Evolutionary conservation across 352 stramenopile species (phyloP), one percentile per base, ranked within the genome.

Genomic region (Stramenopiles sp.): DNA sequence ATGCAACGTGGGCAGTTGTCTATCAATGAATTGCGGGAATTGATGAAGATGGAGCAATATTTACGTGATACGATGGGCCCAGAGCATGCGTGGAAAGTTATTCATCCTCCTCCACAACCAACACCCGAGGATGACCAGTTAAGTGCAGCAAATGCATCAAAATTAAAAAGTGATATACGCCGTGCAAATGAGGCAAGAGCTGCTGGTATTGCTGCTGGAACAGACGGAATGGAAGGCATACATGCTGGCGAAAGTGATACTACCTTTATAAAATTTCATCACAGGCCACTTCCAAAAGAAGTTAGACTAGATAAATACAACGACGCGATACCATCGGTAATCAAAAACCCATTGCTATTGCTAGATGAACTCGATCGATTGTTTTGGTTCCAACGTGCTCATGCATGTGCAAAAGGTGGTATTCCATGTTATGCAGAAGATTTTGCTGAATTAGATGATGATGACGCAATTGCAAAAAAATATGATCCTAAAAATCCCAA

Each of bases 401-500:
- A 76, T 76, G 65, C 65, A 33, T 76, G 65, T 33, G 65, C 65
- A 76, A 76, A 76, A 76, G 13, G 13, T 13, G 65, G 65, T 13
- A 20, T 76, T 13, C 65, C 65, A 20, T 31, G 30, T 31, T 76
- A 76, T 20, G 65, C 31, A 33, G 65, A 76, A 13, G 65, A 76
- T 76, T 76, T 76, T 76, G 65, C 65, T 13, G 65, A 76, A 76
- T 20, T 76, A 20, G 65, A 76, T 20, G 65, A 76, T 13, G 65
- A 76, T 33, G 65, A 76, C 13, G 30, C 30, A 20, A 33, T 33
- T 31, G 65, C 65, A 31, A 76, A 76, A 76, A 33, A 13, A 13
- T 76, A 76, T 33, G 65, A 76, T 31, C 65, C 65, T 4, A 76
- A 76, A 20, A 76, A 76, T 76, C 65, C 65, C 4, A 76, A 76